These are phyloP conservation scores for Pseudogymnoascus pannorum DNA, from an alignment of 2,329 filamentous ascomycete species.

Conservation along the genomic window DNA sequence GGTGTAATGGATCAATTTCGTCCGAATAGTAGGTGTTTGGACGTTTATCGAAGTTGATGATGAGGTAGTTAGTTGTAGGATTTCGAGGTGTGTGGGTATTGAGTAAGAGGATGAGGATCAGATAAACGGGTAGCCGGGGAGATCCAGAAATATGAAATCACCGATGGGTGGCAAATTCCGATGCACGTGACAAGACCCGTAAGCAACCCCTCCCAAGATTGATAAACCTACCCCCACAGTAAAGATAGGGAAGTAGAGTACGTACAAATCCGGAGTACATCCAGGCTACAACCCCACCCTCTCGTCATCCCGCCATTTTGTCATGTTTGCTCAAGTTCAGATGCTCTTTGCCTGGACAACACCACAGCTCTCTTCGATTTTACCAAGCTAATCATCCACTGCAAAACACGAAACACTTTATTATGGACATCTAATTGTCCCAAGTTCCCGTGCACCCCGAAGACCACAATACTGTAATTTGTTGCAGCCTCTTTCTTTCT, in stretches of 20 bases:
- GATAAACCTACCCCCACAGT: neutral
- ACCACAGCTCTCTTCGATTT: neutral
- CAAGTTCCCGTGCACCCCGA: neutral
- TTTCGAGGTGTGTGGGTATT: slow-evolving; percentile 5
- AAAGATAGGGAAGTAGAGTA: neutral
- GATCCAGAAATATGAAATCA: slow-evolving; percentile 9
- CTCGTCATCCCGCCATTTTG: slow-evolving; percentile 7
- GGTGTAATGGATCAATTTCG: neutral
- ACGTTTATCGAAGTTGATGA: slow-evolving; percentile 1
- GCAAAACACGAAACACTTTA: neutral
- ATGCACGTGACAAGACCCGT: neutral
- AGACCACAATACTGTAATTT: neutral
- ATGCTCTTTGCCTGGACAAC: neutral
- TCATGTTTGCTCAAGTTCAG: slow-evolving; percentile 7
- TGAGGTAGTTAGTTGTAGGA: neutral
- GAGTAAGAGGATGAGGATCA: slow-evolving; percentile 3
- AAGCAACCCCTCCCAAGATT: neutral
- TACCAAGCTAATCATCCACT: neutral
- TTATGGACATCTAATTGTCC: neutral
- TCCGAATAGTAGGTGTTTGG: neutral
- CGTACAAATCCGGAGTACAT: slow-evolving; percentile 5
- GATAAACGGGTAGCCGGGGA: slow-evolving; percentile 4
- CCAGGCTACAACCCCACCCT: slow-evolving; percentile 3
- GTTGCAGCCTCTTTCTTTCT: neutral
- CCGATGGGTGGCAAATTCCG: slow-evolving; percentile 1